Evolutionary conservation across 768 basidiomycete genomes (phyloP), one percentile per base, ranked within the genome.

Genomic region (Russula olivacea): DNA sequence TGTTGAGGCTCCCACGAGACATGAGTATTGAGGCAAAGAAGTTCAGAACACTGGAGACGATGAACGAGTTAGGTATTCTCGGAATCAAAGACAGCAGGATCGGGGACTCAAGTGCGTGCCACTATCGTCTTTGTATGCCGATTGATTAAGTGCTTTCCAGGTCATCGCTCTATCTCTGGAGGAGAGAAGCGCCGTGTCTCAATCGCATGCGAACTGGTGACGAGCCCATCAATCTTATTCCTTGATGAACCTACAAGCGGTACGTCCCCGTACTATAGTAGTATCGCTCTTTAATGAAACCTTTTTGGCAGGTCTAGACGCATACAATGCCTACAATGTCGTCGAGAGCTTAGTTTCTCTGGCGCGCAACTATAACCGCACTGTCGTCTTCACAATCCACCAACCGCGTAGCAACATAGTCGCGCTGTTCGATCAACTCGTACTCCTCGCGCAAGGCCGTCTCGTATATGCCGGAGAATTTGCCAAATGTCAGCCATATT

Each of bases 371-470:
- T 98, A 93, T 74, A 93, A 95, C 67, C 87, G 96, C 38, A 98
- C 95, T 0, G 92, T 98, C 55, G 81, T 98, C 61, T 97, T 98
- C 77, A 98, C 96, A 0, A 98, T 99, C 61, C 97, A 99, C 70
- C 97, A 98, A 73, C 97, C 96, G 15, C 87, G 96, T 55, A 94
- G 92, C 73, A 98, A 98, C 74, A 98, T 99, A 68, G 95, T 98
- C 15, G 87, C 93, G 0, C 77, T 99, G 14, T 98, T 99, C 68
- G 96, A 99, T 72, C 88, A 95, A 65, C 80, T 99, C 34, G 74
- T 98, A 3, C 78, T 98, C 3, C 80, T 99, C 19, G 91, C 91
- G 0, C 80, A 83, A 55, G 97, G 97, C 2, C 89, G 86, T 69
- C 74, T 88, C 9, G 86, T 95, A 6, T 97, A 94, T 74, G 88